A percentile compares a stretch with the other conserved stretches of the same genome.
phyloP scores from a whole-genome alignment of 768 basidiomycete genomes.

The Xerocomus spinulosus region DNA sequence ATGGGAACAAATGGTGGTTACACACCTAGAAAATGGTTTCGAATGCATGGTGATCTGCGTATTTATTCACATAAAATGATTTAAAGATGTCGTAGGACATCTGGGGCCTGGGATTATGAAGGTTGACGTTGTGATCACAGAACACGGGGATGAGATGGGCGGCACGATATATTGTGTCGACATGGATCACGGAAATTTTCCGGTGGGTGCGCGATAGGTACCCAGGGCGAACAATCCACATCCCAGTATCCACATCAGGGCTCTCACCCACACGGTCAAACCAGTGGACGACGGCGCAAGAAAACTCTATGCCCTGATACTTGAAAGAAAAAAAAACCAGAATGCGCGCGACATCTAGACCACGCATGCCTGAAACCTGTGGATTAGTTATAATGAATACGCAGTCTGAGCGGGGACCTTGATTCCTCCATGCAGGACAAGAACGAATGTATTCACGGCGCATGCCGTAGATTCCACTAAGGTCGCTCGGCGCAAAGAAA shows the following conservation, averaged over 20 bases:
- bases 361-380: constrained; percentile 9
- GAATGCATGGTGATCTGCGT: neutral
- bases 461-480: constrained; percentile 25
- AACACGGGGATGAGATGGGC: neutral
- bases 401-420: constrained; percentile 14
- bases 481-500: constrained; percentile 30
- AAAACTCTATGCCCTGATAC: neutral
- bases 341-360: neutral
- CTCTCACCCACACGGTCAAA: constrained; percentile 13
- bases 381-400: constrained; percentile 17
- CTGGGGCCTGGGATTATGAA: neutral
- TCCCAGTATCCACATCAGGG: constrained; percentile 24
- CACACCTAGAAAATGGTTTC: too few species aligned
- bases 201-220: neutral
- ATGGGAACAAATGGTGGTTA: too few species aligned
- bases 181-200: neutral
- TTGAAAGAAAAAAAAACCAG: constrained; percentile 4
- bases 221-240: constrained; percentile 27
- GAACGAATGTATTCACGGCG: constrained; percentile 21
- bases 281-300: constrained; percentile 23
- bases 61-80: neutral
- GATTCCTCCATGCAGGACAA: constrained; percentile 17
- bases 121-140: neutral
- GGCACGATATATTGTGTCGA: neutral
- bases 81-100: neutral